phyloP scores from a whole-genome alignment of 106 monocot species.

The Acorus gramineus region DNA sequence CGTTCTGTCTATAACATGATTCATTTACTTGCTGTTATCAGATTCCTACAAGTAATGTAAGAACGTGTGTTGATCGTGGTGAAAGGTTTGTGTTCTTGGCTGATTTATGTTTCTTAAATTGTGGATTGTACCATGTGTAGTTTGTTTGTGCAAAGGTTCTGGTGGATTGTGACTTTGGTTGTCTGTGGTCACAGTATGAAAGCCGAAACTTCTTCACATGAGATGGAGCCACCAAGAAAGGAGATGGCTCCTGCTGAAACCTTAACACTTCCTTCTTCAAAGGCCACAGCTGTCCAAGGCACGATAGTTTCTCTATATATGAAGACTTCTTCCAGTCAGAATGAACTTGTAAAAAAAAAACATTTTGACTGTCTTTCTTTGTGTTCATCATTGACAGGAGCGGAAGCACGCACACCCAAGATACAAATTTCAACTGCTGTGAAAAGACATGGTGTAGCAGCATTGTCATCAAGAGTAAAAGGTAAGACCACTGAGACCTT shows the following conservation, averaged over 20 bases:
- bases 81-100: too few species aligned
- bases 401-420: slow-evolving; percentile 20
- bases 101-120: too few species aligned
- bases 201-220: background rate
- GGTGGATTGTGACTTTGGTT: too few species aligned
- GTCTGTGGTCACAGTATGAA: too few species aligned
- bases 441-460: slow-evolving; percentile 1
- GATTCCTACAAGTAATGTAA: too few species aligned
- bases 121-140: too few species aligned
- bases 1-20: too few species aligned
- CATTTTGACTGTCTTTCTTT: background rate
- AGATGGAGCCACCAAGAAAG: background rate
- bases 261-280: slow-evolving; percentile 17
- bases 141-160: too few species aligned
- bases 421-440: background rate
- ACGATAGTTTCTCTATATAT: background rate
- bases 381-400: background rate
- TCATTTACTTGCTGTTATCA: too few species aligned
- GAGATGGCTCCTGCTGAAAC: slow-evolving; percentile 21
- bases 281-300: slow-evolving; percentile 10
- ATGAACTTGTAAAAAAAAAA: background rate
- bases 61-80: too few species aligned
- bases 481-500: too few species aligned
- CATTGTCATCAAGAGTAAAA: too few species aligned
- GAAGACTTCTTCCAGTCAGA: background rate